Evolutionary conservation across 495 filamentous ascomycete genomes (phyloP).

Genomic region (Lineolata rhizophorae): DNA sequence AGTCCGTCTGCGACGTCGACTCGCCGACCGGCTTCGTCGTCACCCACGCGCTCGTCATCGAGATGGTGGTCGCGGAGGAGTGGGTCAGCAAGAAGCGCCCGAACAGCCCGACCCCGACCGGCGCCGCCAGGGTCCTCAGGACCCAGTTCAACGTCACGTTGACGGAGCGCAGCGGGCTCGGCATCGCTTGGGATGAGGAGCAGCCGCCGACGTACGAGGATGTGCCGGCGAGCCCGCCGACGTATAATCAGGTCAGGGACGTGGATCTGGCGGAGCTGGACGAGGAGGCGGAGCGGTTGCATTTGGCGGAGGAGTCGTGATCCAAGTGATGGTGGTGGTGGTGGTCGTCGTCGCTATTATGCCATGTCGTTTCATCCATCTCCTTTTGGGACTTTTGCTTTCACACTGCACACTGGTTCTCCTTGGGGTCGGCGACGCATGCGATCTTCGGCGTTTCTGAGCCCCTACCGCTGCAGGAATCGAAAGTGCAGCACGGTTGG

Average conservation of each 20-base stretch:
- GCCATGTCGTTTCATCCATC: no score
- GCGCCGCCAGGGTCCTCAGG: slow-evolving; percentile 70
- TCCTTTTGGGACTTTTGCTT: no score
- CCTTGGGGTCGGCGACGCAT: no score
- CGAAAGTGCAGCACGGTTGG: no score
- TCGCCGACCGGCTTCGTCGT: slow-evolving; percentile 56
- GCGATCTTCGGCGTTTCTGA: no score
- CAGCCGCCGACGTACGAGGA: slow-evolving; percentile 87
- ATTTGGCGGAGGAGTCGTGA: background rate
- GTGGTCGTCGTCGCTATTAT: no score
- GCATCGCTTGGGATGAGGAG: slow-evolving; percentile 95
- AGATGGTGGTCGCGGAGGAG: slow-evolving; percentile 89
- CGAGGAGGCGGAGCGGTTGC: background rate
- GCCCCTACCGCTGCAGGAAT: no score
- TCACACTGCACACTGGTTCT: no score
- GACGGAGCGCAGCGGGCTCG: slow-evolving; percentile 68
- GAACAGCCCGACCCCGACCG: slow-evolving; percentile 59
- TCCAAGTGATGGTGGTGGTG: no score
- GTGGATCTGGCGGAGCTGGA: slow-evolving; percentile 7
- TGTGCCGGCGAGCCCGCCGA: slow-evolving; percentile 70
- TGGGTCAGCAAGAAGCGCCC: slow-evolving; percentile 51
- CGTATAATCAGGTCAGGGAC: slow-evolving; percentile 34
- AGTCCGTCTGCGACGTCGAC: slow-evolving; percentile 60
- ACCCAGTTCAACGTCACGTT: slow-evolving; percentile 74
- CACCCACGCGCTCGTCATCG: slow-evolving; percentile 67